Conservation (phyloP, 2,329 filamentous ascomycete species). For the Aureobasidium sp. region DNA sequence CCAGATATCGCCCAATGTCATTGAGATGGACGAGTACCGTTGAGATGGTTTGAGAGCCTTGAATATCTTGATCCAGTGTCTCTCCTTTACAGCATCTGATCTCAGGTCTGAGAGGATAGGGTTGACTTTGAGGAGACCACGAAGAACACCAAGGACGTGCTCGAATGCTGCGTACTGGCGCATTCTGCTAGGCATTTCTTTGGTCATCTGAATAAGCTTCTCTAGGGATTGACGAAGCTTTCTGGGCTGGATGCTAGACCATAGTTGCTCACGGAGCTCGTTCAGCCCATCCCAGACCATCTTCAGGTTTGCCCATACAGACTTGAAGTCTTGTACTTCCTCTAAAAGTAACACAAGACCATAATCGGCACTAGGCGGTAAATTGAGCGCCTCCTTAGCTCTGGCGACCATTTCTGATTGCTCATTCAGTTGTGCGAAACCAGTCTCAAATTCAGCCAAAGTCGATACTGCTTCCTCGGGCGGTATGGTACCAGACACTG, state of each 20-base stretch:
- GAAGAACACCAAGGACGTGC: conserved; percentile 86
- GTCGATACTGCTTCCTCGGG: conserved; percentile 82
- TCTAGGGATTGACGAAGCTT: conserved; percentile 88
- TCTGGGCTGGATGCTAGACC: conserved; percentile 91
- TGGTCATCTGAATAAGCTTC: conserved; percentile 91
- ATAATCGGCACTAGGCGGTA: conserved; percentile 72
- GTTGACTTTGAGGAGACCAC: conserved; percentile 86
- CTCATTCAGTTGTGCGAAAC: conserved; percentile 75
- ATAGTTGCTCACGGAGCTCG: conserved; percentile 83
- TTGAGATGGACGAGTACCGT: conserved; percentile 85
- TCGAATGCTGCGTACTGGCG: conserved; percentile 99
- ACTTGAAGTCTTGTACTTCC: conserved; percentile 97
- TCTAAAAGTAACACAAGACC: conserved; percentile 81
- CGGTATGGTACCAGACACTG: conserved; percentile 87
- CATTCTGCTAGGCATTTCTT: conserved; percentile 98
- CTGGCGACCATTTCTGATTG: conserved; percentile 92
- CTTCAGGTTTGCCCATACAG: conserved; percentile 90
- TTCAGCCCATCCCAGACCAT: conserved; percentile 96
- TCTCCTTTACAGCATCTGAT: conserved; percentile 90
- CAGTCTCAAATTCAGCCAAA: conserved; percentile 72
- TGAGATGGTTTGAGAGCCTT: conserved; percentile 89
- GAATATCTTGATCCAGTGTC: conserved; percentile 97
- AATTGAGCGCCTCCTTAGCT: conserved; percentile 91
- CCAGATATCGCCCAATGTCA: conserved; percentile 98
- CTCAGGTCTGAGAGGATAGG: conserved; percentile 81